phyloP scores from a whole-genome alignment of 139 green algal species.

The Trebouxia sp. region DNA sequence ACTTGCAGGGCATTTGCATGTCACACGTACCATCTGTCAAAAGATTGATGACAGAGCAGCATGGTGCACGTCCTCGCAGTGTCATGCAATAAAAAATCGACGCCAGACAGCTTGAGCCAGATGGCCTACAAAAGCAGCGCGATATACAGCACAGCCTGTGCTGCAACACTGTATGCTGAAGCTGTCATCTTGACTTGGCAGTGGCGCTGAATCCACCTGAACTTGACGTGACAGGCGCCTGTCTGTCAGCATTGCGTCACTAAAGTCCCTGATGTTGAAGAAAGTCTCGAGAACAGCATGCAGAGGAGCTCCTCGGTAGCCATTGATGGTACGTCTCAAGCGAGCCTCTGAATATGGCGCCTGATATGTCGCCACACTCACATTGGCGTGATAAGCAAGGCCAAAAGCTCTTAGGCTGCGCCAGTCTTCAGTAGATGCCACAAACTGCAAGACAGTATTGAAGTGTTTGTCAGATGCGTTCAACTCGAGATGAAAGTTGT shows the following conservation, averaged over 20 bases:
- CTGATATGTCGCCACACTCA: constrained; percentile 9
- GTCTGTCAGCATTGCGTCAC: constrained; percentile 13
- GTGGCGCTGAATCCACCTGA: background rate
- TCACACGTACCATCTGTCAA: no score
- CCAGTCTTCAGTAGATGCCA: constrained; percentile 4
- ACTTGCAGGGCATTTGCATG: no score
- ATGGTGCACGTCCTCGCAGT: no score
- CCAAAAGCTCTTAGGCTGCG: background rate
- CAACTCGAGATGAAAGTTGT: no score
- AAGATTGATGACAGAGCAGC: no score
- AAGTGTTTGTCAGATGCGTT: no score
- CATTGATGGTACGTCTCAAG: constrained; percentile 5
- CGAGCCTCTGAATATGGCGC: background rate
- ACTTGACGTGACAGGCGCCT: background rate
- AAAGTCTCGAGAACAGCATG: constrained; percentile 11
- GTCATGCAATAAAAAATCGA: no score
- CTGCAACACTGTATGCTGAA: no score
- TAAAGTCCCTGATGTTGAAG: constrained; percentile 1
- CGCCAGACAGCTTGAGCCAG: no score
- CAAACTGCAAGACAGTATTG: background rate
- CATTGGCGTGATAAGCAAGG: constrained; percentile 3
- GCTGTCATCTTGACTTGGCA: no score
- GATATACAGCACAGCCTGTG: no score
- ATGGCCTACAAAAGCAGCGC: no score
- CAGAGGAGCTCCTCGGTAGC: background rate